Evolutionary conservation across 805 yeast genomes (phyloP), one percentile per base, ranked within the genome.

Genomic region (Teunomyces atbi): DNA sequence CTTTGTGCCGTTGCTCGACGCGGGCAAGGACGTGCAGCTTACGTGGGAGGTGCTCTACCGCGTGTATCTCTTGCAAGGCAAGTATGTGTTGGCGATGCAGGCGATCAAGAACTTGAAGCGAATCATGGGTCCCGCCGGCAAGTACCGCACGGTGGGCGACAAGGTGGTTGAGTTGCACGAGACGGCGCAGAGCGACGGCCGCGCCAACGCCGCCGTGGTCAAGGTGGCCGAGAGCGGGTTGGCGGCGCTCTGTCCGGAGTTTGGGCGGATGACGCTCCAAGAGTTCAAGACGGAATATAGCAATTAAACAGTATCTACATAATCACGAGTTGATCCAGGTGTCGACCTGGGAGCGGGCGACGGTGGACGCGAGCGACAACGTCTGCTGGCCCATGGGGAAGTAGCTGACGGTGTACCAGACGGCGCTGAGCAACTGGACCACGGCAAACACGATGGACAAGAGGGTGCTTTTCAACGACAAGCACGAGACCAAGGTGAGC

Each of bases 301-400:
- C 13, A 11, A 42, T 15, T 36, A 37, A 23, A n/a, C n/a, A n/a
- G n/a, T 36, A 18, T 26, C n/a, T 36, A 33, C 6, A 30, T 6
- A 10, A 20, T 29, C 19, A 45, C 21, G 39, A 39, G 23, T 47
- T 69, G 34, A 73, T 65, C 77, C 77, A 73, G 27, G 64, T 60
- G 49, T 68, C 76, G 2, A 71, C 77, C 53, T 72, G 77, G 29
- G 70, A 60, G 44, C 75, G 56, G 12, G 77, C 77, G 23, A 73
- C 77, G 8, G 60, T 59, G 3, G 74, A 61, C 1, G 77, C 77
- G 44, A 73, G 54, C 42, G 64, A 69, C 42, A 73, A 57, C 0
- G 77, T 72, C 50, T 72, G 77, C 19, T 60, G 61, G 6, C 77
- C 77, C 70, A 72, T 57, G n/a, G 77, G 77, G 53, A 73, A 73